These are phyloP conservation scores for Fusarium tjaetaba DNA, from an alignment of 2,329 filamentous ascomycete genomes.

Conservation along the genomic window DNA sequence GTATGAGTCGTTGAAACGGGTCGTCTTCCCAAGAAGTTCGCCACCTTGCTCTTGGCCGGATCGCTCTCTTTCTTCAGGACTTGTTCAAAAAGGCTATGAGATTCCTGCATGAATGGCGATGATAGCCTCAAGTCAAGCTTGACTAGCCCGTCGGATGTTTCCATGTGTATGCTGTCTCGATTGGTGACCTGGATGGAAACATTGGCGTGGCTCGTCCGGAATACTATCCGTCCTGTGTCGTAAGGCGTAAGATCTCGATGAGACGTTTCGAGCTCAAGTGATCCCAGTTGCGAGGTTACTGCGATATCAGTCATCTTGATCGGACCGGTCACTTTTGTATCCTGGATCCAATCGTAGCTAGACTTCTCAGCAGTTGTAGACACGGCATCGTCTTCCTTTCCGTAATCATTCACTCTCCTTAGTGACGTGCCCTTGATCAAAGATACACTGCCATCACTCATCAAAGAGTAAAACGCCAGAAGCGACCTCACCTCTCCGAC, in stretches of 20 bases:
- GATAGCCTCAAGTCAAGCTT: not conserved
- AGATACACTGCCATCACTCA: not conserved
- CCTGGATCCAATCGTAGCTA: not conserved
- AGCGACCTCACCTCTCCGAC: not conserved
- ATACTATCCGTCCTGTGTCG: conserved; percentile 4
- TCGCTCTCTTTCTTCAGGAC: not conserved
- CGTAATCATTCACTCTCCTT: not conserved
- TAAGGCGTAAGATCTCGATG: not conserved
- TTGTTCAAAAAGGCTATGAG: not conserved
- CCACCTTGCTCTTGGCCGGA: not conserved
- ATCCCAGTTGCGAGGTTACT: not conserved
- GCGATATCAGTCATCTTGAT: not conserved
- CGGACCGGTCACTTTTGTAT: not conserved
- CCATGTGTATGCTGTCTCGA: not conserved
- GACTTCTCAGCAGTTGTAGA: too few relatives aligned
- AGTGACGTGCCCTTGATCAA: not conserved
- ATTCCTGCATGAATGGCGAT: not conserved
- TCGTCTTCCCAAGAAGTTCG: not conserved
- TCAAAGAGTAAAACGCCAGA: not conserved
- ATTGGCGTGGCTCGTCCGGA: not conserved
- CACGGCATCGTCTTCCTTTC: not conserved
- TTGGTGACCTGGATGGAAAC: not conserved
- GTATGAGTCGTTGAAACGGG: rapidly evolving
- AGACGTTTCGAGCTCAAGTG: not conserved
- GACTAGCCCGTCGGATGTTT: not conserved